Base-by-base conservation (phyloP, 371 early-diverging fungal genomes). In the Rhizoclosmatium hyalinum region DNA sequence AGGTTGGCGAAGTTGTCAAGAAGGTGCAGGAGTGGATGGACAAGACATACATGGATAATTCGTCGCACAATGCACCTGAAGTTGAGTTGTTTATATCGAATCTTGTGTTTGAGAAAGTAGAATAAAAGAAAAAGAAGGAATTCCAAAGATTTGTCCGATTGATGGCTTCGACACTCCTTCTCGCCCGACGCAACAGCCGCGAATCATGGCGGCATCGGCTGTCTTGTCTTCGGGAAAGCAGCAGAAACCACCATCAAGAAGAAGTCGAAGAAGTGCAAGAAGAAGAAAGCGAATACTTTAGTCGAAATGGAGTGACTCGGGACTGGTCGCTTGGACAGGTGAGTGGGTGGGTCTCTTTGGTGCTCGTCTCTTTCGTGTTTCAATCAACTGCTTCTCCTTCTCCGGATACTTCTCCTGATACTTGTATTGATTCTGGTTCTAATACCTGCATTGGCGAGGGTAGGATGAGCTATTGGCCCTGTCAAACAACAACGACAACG, bases 11-110 rank as follows among this genome's bases (percentile, higher is more conserved):
- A 58, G 79, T 73, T 14, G 76, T 77, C 12, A 19, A 24, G 21
- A 24, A 17, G 3, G 78, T 84, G n/a, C 64, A 81, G 55, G 75
- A 77, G 61, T 82, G 81, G 82, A 82, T 84, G 81, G 77, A n/a
- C 14, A 82, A 81, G 65, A 76, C 77, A 4, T 79, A 78, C 72
- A 80, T 84, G 61, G 84, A 82, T 47, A 84, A 82, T 67, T 17
- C 69, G 68, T 73, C 65, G 3, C 61, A 61, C 45, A 84, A 84
- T 62, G 10, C 62, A 24, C 80, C 82, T 8, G 63, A 57, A 8
- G 81, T 84, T 65, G 84, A 82, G 77, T 66, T 69, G n/a, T 80
- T 71, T 79, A 70, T 84, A 6, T 64, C 77, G 63, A 72, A 46
- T 66, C 61, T 76, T 6, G 39, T 17, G 14, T 10, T 47, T 19